Base-by-base conservation (phyloP, 2,329 filamentous ascomycete species). In the Paracorniculantispora psalliotae region DNA sequence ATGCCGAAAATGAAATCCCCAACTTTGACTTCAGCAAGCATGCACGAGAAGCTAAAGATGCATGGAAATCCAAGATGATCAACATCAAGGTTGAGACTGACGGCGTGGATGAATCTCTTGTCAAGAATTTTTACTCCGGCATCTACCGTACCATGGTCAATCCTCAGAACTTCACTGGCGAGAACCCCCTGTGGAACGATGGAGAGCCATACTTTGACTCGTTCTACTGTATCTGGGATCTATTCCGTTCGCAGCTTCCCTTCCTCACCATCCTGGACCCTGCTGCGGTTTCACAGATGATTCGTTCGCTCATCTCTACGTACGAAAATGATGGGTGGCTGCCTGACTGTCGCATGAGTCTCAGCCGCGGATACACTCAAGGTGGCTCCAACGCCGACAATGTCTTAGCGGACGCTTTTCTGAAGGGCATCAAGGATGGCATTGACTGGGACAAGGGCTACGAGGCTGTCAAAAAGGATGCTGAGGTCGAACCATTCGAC, bases 151-250 rank as follows among this genome's bases (percentile, higher is more conserved):
- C 84, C 3, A 83, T 90, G 81, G 83, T 90, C 61, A 87, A 83
- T 55, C 88, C 88, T 2, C 87, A 90, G 65, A 88, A 90, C 65
- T 90, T 89, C 64, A 90, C 88, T 0, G 85, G 85, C 0, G 88
- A 91, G 68, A 91, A 90, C 58, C 85, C 86, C 2, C 68, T 85
- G 0, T 91, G 87, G 86, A 64, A 80, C 2, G 86, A 81, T 44
- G 75, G 75, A 2, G 86, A 89, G 68, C 87, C 87, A 0, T 91
- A 90, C 66, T 91, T 87, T 66, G 88, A 91, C 69, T 89, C 85
- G 0, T 90, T 87, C 65, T 92, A 91, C 69, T 91, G 87, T 64
- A 85, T 90, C 4, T 91, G 88, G 88, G 88, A 91, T 65, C 83
- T 81, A 0, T 90, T 88, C 63, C 78, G 88, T 23, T 86, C 82